These are phyloP conservation scores for Candida dajiaensis DNA, from an alignment of 805 yeast genomes.

Conservation along the genomic window DNA sequence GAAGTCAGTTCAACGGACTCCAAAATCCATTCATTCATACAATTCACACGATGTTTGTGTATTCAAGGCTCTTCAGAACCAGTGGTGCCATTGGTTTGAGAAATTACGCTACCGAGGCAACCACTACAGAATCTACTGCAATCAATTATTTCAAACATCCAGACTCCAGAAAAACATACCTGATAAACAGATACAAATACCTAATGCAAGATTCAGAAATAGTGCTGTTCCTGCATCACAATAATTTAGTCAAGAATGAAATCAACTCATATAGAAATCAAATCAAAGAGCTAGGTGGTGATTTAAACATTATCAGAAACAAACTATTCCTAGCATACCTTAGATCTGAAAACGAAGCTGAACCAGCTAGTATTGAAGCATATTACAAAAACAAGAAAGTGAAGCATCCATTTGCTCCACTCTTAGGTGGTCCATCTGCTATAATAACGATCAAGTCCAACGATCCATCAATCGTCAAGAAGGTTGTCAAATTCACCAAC, in stretches of 20 bases:
- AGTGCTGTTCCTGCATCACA: slow-evolving; percentile 77
- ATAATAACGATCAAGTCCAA: slow-evolving; percentile 60
- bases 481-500: slow-evolving; percentile 55
- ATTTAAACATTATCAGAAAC: slow-evolving; percentile 62
- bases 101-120: slow-evolving; percentile 12
- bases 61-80: neutral
- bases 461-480: slow-evolving; percentile 64
- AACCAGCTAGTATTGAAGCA: slow-evolving; percentile 66
- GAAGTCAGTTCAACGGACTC: slow-evolving; percentile 1
- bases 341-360: slow-evolving; percentile 58
- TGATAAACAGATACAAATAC: slow-evolving; percentile 74
- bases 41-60: neutral
- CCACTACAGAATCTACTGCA: slow-evolving; percentile 21
- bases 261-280: slow-evolving; percentile 57
- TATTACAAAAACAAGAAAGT: slow-evolving; percentile 33
- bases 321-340: slow-evolving; percentile 70
- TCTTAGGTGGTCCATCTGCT: slow-evolving; percentile 84
- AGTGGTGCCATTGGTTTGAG: slow-evolving; percentile 8
- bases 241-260: slow-evolving; percentile 68
- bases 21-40: no score
- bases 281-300: slow-evolving; percentile 61
- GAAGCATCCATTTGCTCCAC: slow-evolving; percentile 62
- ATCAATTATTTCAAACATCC: slow-evolving; percentile 42
- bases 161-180: slow-evolving; percentile 77
- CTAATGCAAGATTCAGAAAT: slow-evolving; percentile 64